These are phyloP conservation scores for Cyberlindnera meyerae DNA, from an alignment of 805 yeast genomes.

Conservation along the genomic window DNA sequence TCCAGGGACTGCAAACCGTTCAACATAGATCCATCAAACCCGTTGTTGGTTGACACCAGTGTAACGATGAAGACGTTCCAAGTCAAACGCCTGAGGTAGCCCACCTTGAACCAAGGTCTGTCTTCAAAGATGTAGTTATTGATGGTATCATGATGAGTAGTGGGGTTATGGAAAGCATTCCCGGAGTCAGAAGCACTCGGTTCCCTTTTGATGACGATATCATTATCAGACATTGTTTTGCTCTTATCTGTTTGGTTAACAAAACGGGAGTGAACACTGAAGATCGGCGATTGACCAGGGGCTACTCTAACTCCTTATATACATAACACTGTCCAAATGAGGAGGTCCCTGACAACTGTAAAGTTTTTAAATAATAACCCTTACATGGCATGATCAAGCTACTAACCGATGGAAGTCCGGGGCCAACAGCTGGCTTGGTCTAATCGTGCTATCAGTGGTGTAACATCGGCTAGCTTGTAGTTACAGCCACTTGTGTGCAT, in stretches of 20 bases:
- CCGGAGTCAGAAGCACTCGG: not conserved
- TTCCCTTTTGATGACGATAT: constrained; percentile 1
- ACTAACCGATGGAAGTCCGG: too few species aligned
- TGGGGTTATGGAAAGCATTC: not conserved
- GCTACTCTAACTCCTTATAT: too few species aligned
- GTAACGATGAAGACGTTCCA: constrained; percentile 36
- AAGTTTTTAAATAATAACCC: too few species aligned
- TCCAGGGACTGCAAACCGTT: constrained; percentile 43
- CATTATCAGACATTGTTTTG: constrained; percentile 1
- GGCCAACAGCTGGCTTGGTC: too few species aligned
- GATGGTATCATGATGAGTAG: not conserved
- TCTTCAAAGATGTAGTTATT: constrained; percentile 9
- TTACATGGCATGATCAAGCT: too few species aligned
- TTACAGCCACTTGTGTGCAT: too few species aligned
- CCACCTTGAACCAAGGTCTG: constrained; percentile 31
- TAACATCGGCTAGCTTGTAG: too few species aligned
- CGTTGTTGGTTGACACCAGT: constrained; percentile 41
- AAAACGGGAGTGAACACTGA: too few species aligned
- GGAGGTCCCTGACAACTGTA: too few species aligned
- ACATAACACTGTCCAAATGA: too few species aligned
- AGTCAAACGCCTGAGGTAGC: constrained; percentile 34
- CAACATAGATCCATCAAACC: constrained; percentile 45
- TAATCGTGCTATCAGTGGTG: too few species aligned
- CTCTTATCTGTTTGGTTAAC: not conserved
- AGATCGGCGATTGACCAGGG: too few species aligned